Evolutionary conservation across 352 stramenopile species (phyloP).

Genomic region (Phytophthora sojae): DNA sequence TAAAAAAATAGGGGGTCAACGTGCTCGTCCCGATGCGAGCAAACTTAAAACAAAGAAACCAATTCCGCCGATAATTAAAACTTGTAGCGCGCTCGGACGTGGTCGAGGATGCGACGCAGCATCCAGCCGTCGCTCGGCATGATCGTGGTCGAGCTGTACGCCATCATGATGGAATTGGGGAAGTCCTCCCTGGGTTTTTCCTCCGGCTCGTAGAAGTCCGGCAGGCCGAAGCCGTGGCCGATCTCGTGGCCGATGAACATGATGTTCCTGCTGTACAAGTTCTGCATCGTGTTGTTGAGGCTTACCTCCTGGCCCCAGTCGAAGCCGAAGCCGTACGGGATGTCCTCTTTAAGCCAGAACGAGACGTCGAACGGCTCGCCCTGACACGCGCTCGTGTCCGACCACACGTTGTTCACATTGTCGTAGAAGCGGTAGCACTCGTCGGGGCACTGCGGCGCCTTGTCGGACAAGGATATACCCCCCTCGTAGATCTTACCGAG

Average conservation of each 20-base stretch:
- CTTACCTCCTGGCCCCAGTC: constrained; percentile 35
- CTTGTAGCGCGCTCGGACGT: constrained; percentile 35
- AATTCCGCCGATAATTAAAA: constrained; percentile 9
- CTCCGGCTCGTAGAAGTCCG: constrained; percentile 29
- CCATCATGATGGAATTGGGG: constrained; percentile 37
- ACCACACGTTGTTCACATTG: constrained; percentile 28
- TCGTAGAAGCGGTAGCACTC: constrained; percentile 33
- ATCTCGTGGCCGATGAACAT: constrained; percentile 36
- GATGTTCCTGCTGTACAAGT: constrained; percentile 26
- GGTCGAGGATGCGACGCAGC: constrained; percentile 41
- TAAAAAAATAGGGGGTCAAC: too few species aligned
- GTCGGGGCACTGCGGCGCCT: constrained; percentile 10
- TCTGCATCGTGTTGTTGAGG: constrained; percentile 25
- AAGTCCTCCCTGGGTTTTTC: constrained; percentile 30
- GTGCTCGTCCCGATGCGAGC: too few species aligned
- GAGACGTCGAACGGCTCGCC: constrained; percentile 37
- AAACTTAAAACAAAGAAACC: too few species aligned
- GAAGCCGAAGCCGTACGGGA: constrained; percentile 27
- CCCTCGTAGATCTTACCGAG: constrained; percentile 26
- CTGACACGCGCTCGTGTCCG: constrained; percentile 25
- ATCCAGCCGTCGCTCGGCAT: constrained; percentile 43
- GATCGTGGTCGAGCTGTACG: constrained; percentile 35
- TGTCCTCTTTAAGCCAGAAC: constrained; percentile 34
- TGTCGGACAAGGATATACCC: neutral
- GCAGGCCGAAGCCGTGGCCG: constrained; percentile 28